phyloP scores from a whole-genome alignment of 768 basidiomycete species.

The Hericium coralloides region DNA sequence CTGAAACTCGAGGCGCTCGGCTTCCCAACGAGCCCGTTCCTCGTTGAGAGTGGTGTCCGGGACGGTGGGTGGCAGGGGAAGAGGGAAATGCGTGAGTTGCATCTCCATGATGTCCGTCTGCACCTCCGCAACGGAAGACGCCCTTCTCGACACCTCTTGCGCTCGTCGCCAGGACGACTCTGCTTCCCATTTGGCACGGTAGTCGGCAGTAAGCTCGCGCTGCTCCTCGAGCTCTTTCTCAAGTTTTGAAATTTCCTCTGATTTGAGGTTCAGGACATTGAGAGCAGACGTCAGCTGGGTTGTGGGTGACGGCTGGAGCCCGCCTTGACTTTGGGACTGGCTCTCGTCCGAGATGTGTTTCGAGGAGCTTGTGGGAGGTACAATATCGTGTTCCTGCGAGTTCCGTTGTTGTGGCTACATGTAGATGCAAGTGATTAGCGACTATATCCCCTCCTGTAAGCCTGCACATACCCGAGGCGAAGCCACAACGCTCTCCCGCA shows the following conservation, averaged over 20 bases:
- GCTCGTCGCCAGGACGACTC: neutral
- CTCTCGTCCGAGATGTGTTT: conserved; percentile 1
- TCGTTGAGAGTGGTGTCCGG: neutral
- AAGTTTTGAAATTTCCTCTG: conserved; percentile 10
- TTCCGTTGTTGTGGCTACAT: neutral
- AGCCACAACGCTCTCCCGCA: neutral
- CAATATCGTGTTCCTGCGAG: conserved; percentile 2
- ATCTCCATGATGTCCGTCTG: conserved; percentile 4
- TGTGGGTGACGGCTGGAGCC: neutral
- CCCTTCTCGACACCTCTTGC: neutral
- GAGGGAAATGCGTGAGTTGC: neutral
- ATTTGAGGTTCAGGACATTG: conserved; percentile 8
- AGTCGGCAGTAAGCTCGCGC: neutral
- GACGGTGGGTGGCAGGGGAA: neutral
- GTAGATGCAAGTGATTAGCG: too few relatives aligned
- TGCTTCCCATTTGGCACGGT: neutral
- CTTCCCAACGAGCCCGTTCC: conserved; percentile 6
- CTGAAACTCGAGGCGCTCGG: conserved; percentile 4
- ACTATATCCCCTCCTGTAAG: too few relatives aligned
- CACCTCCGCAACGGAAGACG: neutral
- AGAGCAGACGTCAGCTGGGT: conserved; percentile 8
- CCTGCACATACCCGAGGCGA: neutral
- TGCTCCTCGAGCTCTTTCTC: neutral
- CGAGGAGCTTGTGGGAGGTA: conserved; percentile 4
- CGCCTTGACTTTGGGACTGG: conserved; percentile 3